These are phyloP conservation scores for Hygrophila difformis DNA, from an alignment of 257 asterid species.

Conservation along the genomic window DNA sequence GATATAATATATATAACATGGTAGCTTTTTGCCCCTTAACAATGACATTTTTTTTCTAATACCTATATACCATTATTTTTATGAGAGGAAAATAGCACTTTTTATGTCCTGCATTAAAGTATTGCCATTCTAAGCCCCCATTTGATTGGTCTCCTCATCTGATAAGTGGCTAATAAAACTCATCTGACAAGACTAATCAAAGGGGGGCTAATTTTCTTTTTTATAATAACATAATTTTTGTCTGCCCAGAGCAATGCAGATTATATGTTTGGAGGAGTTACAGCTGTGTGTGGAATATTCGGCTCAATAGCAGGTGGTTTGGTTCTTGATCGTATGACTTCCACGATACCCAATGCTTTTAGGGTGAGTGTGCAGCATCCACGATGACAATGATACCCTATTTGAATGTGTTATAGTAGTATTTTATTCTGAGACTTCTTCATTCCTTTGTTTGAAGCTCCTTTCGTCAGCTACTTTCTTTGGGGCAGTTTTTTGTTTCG, in stretches of 20 bases:
- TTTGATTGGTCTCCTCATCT: too few relatives aligned
- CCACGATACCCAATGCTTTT: slow-evolving; percentile 83
- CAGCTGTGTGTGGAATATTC: slow-evolving; percentile 68
- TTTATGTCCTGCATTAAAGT: too few relatives aligned
- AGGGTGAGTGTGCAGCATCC: slow-evolving; percentile 49
- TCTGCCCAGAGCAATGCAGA: slow-evolving; percentile 68
- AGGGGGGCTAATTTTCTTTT: too few relatives aligned
- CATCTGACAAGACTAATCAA: too few relatives aligned
- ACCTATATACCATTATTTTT: too few relatives aligned
- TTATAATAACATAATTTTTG: too few relatives aligned
- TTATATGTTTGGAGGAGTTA: slow-evolving; percentile 80
- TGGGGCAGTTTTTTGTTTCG: slow-evolving; percentile 80
- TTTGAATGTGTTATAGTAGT: too few relatives aligned
- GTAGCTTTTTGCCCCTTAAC: slow-evolving; percentile 32
- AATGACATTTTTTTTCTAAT: not conserved
- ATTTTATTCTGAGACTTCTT: too few relatives aligned
- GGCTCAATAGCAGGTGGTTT: slow-evolving; percentile 94
- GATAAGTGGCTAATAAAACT: too few relatives aligned
- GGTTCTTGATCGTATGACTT: slow-evolving; percentile 56
- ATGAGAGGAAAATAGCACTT: too few relatives aligned
- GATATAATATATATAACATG: slow-evolving; percentile 87
- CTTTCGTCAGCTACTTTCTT: slow-evolving; percentile 53
- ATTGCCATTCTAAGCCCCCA: too few relatives aligned
- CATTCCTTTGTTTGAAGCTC: slow-evolving; percentile 38
- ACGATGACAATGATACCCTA: too few relatives aligned